These are phyloP conservation scores for Begonia peltatifolia DNA, from an alignment of 306 rosid genomes.

Conservation along the genomic window DNA sequence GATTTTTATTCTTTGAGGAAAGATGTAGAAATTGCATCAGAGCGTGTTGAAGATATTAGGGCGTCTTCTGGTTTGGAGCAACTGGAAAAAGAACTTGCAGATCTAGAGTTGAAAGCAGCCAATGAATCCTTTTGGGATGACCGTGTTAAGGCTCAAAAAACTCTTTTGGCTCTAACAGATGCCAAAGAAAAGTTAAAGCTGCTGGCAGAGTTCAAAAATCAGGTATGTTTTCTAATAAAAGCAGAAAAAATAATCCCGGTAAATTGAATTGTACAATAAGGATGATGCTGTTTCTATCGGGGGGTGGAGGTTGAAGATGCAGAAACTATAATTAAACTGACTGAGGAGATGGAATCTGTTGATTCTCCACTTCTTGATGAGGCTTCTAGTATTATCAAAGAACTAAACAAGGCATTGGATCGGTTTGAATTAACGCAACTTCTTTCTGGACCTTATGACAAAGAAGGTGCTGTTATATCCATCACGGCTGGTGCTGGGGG, in stretches of 20 bases:
- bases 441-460: constrained; percentile 91
- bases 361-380: constrained; percentile 76
- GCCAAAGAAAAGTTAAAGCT: constrained; percentile 67
- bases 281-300: constrained; percentile 5
- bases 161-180: constrained; percentile 55
- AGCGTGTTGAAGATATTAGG: constrained; percentile 63
- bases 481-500: constrained; percentile 98
- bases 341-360: constrained; percentile 78
- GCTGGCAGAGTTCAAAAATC: constrained; percentile 58
- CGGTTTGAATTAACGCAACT: constrained; percentile 82
- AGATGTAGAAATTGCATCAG: constrained; percentile 53
- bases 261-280: neutral
- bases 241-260: too few relatives aligned
- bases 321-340: constrained; percentile 71
- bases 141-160: constrained; percentile 66
- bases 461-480: constrained; percentile 76
- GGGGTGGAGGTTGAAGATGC: constrained; percentile 82
- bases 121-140: constrained; percentile 71
- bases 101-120: constrained; percentile 64
- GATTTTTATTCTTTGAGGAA: constrained; percentile 73
- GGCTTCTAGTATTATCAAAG: constrained; percentile 67
- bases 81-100: constrained; percentile 47
- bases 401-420: constrained; percentile 67
- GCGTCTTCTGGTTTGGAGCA: constrained; percentile 50
- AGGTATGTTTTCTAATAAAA: constrained; percentile 27